Evolutionary conservation across 495 filamentous ascomycete genomes (phyloP).

Genomic region (Acidiella bohemica): DNA sequence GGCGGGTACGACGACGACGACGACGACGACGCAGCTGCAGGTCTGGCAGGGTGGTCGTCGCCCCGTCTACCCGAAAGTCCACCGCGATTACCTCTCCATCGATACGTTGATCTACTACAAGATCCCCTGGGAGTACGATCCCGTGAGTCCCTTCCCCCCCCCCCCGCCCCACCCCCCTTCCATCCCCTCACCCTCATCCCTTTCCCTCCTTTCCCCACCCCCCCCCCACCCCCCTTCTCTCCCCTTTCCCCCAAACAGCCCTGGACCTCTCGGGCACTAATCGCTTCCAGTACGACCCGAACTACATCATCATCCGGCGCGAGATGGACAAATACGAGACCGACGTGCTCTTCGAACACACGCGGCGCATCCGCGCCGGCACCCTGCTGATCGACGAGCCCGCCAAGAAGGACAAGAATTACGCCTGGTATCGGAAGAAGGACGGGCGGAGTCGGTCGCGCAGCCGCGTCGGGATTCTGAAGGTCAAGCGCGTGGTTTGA

Average conservation of each 20-base stretch:
- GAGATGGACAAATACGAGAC: conserved; percentile 31
- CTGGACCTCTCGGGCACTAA: too few species aligned
- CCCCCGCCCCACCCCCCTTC: neutral
- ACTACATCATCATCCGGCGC: conserved; percentile 31
- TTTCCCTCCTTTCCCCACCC: neutral
- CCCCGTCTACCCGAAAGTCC: conserved; percentile 29
- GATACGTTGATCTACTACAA: conserved; percentile 31
- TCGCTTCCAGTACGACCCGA: conserved; percentile 16
- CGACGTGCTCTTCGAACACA: conserved; percentile 33
- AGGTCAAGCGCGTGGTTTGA: conserved; percentile 6
- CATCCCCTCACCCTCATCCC: neutral
- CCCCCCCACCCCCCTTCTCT: neutral
- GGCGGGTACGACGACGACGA: neutral
- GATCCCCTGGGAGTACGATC: conserved; percentile 28
- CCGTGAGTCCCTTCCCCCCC: conserved; percentile 20
- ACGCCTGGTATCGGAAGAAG: conserved; percentile 28
- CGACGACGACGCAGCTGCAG: neutral
- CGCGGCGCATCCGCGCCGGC: conserved; percentile 24
- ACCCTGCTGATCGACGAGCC: conserved; percentile 27
- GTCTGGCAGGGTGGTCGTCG: conserved; percentile 1
- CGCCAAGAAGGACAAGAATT: conserved; percentile 23
- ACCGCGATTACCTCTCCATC: conserved; percentile 26
- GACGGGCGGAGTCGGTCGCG: conserved; percentile 16
- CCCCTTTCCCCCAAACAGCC: conserved; percentile 12
- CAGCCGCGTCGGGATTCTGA: conserved; percentile 10